These are phyloP conservation scores for Fraxinus albicans DNA, from an alignment of 305 asterid species.

Conservation along the genomic window DNA sequence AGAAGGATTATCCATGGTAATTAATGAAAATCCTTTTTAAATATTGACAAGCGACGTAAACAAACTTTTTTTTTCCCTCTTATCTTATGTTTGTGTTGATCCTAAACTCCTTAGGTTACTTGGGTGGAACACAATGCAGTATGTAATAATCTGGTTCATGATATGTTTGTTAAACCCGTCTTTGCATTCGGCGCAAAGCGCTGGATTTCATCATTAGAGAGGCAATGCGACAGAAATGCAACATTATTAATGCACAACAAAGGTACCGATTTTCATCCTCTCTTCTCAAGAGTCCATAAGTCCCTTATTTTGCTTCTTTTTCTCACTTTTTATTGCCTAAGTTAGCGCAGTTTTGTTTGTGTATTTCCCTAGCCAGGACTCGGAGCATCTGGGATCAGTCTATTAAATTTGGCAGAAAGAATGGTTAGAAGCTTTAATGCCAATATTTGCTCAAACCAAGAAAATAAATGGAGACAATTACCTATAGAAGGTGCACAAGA, in stretches of 20 bases:
- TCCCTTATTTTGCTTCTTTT: not conserved
- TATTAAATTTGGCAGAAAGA: constrained; percentile 42
- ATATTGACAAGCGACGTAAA: not conserved
- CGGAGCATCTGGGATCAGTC: constrained; percentile 31
- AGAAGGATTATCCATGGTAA: constrained; percentile 43
- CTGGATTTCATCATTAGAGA: constrained; percentile 51
- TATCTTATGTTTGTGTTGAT: not conserved
- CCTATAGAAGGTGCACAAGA: constrained; percentile 39
- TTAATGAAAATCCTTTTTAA: not conserved
- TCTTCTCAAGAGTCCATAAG: not conserved
- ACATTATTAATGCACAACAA: not conserved
- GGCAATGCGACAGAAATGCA: constrained; percentile 35
- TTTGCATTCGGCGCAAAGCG: constrained; percentile 41
- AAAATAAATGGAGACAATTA: constrained; percentile 42
- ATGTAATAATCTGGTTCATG: constrained; percentile 7
- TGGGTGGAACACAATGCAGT: constrained; percentile 59
- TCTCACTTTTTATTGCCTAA: not conserved
- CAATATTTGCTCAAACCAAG: constrained; percentile 35
- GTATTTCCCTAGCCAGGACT: constrained; percentile 8
- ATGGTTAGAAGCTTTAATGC: constrained; percentile 36
- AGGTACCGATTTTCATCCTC: constrained; percentile 9
- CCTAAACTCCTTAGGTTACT: constrained; percentile 38
- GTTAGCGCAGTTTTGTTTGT: not conserved
- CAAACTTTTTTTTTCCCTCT: not conserved
- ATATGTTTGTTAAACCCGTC: constrained; percentile 35